Evolutionary conservation across 192 early-diverging fungal species (phyloP).

Genomic region (Coemansia sp.): DNA sequence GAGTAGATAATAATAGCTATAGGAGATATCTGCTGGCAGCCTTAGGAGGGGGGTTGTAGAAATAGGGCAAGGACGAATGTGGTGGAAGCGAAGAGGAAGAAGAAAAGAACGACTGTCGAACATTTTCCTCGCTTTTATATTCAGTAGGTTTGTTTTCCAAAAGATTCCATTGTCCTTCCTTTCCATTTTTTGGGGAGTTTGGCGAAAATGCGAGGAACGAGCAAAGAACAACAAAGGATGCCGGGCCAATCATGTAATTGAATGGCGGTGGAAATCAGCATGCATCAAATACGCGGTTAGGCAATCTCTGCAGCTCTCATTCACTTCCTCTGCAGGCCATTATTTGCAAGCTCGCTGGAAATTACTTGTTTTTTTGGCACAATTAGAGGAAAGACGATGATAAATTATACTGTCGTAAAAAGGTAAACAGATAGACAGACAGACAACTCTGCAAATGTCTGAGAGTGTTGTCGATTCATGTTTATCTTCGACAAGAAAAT

Average conservation of each 20-base stretch:
- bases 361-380: no score
- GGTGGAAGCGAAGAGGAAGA: slow-evolving; percentile 15
- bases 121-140: neutral
- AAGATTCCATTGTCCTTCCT: neutral
- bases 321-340: no score
- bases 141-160: neutral
- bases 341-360: no score
- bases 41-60: neutral
- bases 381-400: no score
- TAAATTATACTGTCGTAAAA: no score
- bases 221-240: neutral
- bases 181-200: neutral
- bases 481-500: no score
- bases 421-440: no score
- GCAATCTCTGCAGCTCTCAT: neutral
- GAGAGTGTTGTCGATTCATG: no score
- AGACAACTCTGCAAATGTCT: no score
- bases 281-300: neutral
- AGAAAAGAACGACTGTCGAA: slow-evolving; percentile 35
- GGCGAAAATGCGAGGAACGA: neutral
- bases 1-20: neutral
- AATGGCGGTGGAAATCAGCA: neutral
- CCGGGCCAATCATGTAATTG: neutral
- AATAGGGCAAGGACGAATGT: slow-evolving; percentile 6
- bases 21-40: neutral